Percentiles rank a stretch among this genome's conserved stretches.
phyloP scores from a whole-genome alignment of 176 grass and related monocot species.

The Aegilops speltoides region DNA sequence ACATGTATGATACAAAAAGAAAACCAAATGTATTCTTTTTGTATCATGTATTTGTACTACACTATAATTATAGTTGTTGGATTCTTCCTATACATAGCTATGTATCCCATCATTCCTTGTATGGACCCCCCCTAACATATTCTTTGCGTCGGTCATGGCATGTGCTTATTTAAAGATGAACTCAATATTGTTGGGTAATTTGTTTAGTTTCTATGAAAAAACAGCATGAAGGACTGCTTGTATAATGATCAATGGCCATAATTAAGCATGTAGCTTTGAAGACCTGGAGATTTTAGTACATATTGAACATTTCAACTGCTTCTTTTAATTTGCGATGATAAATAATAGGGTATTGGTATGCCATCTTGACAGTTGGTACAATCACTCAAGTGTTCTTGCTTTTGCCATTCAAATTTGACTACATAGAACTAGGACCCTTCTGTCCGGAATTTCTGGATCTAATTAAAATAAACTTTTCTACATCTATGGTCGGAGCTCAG shows the following conservation, averaged over 20 bases:
- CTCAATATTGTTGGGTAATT: not conserved
- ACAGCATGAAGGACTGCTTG: not conserved
- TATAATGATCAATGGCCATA: not conserved
- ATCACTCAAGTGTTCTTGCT: not conserved
- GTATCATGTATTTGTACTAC: too few species aligned
- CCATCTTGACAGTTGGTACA: not conserved
- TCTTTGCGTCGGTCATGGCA: not conserved
- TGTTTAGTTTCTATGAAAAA: not conserved
- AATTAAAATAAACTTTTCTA: not conserved
- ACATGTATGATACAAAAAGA: too few species aligned
- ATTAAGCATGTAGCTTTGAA: not conserved
- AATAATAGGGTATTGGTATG: not conserved
- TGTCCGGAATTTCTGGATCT: not conserved
- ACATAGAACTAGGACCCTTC: not conserved
- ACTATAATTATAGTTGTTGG: not conserved
- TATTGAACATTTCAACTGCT: not conserved
- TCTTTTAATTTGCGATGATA: not conserved
- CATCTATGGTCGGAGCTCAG: constrained; percentile 50
- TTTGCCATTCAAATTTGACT: not conserved
- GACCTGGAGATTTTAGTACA: not conserved
- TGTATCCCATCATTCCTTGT: not conserved
- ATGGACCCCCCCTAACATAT: not conserved
- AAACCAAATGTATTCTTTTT: too few species aligned
- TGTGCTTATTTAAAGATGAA: not conserved
- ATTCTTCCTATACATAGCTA: not conserved